Conservation (phyloP, 2,329 filamentous ascomycete genomes). For the Decorospora gaudefroyi region DNA sequence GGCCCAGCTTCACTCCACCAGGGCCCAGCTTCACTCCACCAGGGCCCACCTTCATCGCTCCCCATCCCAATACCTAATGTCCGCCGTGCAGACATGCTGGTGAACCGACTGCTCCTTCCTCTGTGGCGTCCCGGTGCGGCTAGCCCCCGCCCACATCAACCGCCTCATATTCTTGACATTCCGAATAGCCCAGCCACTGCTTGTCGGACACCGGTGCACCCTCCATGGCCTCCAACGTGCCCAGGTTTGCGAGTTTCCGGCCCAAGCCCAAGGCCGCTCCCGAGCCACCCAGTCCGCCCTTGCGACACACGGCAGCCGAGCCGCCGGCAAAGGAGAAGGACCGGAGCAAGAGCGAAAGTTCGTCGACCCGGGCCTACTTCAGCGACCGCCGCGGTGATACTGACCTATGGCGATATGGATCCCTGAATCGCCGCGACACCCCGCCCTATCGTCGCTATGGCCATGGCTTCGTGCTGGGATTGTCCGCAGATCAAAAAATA, state of each 20-base stretch:
- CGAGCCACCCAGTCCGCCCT: conserved; percentile 16
- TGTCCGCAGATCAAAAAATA: conserved; percentile 64
- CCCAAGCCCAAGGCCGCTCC: conserved; percentile 49
- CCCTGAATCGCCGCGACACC: conserved; percentile 70
- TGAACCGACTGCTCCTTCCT: too few species aligned
- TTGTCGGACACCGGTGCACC: neutral
- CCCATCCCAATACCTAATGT: too few species aligned
- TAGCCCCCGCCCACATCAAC: too few species aligned
- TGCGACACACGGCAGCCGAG: conserved; percentile 12
- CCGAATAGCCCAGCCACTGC: neutral
- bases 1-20: conserved; percentile 10
- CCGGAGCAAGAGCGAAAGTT: conserved; percentile 26
- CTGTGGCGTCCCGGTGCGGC: too few species aligned
- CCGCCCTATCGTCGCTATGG: conserved; percentile 73
- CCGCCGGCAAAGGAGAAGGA: conserved; percentile 11
- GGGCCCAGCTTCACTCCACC: neutral
- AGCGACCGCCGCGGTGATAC: conserved; percentile 75
- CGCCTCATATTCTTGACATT: too few species aligned
- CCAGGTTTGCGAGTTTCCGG: conserved; percentile 77
- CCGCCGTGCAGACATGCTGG: too few species aligned
- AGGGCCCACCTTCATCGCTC: neutral
- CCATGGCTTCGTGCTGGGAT: conserved; percentile 71
- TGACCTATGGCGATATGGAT: conserved; percentile 74
- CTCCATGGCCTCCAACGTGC: conserved; percentile 52
- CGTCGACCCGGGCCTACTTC: conserved; percentile 45